Base-by-base conservation (phyloP, 768 basidiomycete genomes). In the Trametes coccinea region DNA sequence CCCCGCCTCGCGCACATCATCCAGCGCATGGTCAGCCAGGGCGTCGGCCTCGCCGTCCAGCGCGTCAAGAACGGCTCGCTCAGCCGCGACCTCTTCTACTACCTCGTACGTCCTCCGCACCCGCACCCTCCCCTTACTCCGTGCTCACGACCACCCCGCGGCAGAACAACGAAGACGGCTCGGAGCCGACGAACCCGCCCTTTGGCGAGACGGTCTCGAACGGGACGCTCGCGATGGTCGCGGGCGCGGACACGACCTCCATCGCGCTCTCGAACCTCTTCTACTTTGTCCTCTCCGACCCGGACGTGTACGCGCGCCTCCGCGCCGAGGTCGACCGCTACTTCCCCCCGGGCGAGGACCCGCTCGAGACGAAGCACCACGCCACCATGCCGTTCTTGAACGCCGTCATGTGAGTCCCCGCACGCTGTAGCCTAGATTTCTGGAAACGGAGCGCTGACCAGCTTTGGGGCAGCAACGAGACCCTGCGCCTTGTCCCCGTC, bases 401-500 rank as follows among this genome's bases (percentile, higher is more conserved):
- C 47, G 79, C 74, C 30, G 67, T 72, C 31, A 70, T 77, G 75
- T 75, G 49, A 51, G 69, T 68, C 17, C 2, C 22, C 22, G 22
- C 34, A 37, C 34, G 11, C 5, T 37, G 34, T 37, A 5, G 11
- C 5, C 34, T 37, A 5, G 34, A 5, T 5, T 6, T 1, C 34
- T 37, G 34, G 6, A 37, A 5, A 6, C 34, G 29, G 0, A 11
- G 17, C 33, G 9, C 37, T 27, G 13, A 47, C 22, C 5, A 5
- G 17, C n/a, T 2, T 27, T 29, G 6, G 6, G 3, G 16, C 52
- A 82, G 81, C 62, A 80, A 82, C 33, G 82, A 82, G 68, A 71
- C 72, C 2, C 64, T 82, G 22, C 77, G 81, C 29, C 73, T 83
- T 43, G 69, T 74, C 2, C 81, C 82, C 17, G 74, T 80, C 1